Conservation (phyloP, 148 eudicot genomes). For the Heliamphora exappendiculata region DNA sequence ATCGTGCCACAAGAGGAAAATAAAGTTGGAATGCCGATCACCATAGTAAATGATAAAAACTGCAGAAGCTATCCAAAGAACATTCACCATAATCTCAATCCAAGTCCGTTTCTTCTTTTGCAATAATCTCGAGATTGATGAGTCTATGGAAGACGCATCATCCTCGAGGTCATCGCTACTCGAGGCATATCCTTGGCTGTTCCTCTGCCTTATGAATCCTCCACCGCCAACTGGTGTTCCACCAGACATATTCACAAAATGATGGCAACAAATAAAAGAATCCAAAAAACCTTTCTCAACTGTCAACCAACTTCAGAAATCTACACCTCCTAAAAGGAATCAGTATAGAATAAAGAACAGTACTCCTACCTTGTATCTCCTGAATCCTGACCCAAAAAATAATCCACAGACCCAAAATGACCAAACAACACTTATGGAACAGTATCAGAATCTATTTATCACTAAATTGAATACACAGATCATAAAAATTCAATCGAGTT, state of each 20-base stretch:
- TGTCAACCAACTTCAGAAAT: background rate
- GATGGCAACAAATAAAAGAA: conserved; percentile 1
- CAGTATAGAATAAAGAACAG: background rate
- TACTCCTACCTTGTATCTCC: background rate
- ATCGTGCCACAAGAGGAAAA: conserved; percentile 68
- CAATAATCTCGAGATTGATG: conserved; percentile 29
- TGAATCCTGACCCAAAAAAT: background rate
- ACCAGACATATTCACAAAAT: conserved; percentile 54
- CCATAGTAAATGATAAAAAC: conserved; percentile 69
- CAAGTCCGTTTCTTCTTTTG: conserved; percentile 14
- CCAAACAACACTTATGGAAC: conserved; percentile 6
- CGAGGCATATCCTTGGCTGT: conserved; percentile 80
- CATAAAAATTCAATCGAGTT: background rate
- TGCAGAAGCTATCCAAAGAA: conserved; percentile 79
- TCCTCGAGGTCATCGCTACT: conserved; percentile 85
- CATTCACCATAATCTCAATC: conserved; percentile 70
- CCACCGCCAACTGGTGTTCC: conserved; percentile 65
- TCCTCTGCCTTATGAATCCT: conserved; percentile 78
- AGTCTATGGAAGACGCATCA: conserved; percentile 73
- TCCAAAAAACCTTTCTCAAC: conserved; percentile 6
- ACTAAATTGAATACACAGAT: background rate
- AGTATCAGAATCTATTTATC: background rate
- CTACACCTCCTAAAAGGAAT: conserved; percentile 1
- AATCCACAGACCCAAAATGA: background rate
- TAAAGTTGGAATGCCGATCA: conserved; percentile 63